Evolutionary conservation across 2,329 filamentous ascomycete genomes (phyloP).

Genomic region (Fusarium poae): DNA sequence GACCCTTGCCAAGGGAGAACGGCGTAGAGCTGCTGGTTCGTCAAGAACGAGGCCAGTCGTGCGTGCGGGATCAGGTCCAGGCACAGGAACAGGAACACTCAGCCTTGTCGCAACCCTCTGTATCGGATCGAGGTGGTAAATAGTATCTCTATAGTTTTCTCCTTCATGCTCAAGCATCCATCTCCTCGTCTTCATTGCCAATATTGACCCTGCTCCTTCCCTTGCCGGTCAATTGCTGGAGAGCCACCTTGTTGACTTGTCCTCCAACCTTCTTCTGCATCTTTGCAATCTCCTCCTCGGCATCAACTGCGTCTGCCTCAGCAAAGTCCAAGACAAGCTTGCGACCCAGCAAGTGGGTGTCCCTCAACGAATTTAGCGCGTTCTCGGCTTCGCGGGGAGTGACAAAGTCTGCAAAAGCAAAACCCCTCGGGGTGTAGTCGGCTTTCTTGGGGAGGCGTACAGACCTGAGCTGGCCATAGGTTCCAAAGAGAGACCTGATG

Average conservation of each 20-base stretch:
- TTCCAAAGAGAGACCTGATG: constrained; percentile 83
- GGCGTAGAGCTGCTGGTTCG: constrained; percentile 22
- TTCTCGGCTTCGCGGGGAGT: constrained; percentile 90
- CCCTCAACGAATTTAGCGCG: constrained; percentile 89
- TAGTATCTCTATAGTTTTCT: constrained; percentile 40
- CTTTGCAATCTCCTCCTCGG: constrained; percentile 95
- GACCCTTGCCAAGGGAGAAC: constrained; percentile 50
- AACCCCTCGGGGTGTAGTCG: constrained; percentile 87
- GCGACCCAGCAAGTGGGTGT: constrained; percentile 93
- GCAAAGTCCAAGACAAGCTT: constrained; percentile 93
- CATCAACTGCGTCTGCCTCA: constrained; percentile 86
- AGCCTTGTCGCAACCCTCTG: constrained; percentile 43
- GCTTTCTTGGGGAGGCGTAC: constrained; percentile 97
- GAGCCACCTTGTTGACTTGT: constrained; percentile 89
- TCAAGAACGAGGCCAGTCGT: constrained; percentile 26
- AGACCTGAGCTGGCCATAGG: constrained; percentile 91
- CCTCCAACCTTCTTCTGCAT: constrained; percentile 96
- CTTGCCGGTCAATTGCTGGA: constrained; percentile 87
- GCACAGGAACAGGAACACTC: constrained; percentile 40
- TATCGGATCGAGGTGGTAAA: constrained; percentile 11
- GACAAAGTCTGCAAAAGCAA: constrained; percentile 96
- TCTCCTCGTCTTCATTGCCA: constrained; percentile 75
- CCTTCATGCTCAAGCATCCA: constrained; percentile 52
- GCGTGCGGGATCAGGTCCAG: constrained; percentile 28
- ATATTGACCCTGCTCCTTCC: constrained; percentile 92